Evolutionary conservation across 441 rosid species (phyloP).

Genomic region (Cnidoscolus chayamansa): DNA sequence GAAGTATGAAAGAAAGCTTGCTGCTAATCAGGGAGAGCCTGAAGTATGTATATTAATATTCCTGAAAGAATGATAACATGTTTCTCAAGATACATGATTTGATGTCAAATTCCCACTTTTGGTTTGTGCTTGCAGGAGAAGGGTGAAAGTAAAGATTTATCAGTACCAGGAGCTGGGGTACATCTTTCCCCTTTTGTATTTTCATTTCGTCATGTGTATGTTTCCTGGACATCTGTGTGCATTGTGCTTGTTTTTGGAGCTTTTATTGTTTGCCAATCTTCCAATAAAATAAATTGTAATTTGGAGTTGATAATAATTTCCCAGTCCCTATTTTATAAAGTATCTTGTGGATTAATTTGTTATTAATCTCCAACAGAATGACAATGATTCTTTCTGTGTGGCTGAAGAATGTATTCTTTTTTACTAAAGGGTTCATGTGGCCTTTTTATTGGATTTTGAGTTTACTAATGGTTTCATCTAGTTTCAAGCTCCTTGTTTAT

Average conservation of each 20-base stretch:
- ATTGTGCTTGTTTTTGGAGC: conserved; percentile 5
- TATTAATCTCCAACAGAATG: not conserved
- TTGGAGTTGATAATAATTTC: conserved; percentile 12
- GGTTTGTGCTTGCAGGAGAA: conserved; percentile 56
- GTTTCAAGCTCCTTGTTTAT: conserved; percentile 14
- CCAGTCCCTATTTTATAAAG: not conserved
- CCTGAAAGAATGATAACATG: not conserved
- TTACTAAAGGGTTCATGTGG: not conserved
- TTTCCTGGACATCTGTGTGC: not conserved
- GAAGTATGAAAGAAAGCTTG: conserved; percentile 93
- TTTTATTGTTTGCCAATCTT: not conserved
- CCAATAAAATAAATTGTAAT: not conserved
- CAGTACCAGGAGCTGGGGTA: conserved; percentile 99
- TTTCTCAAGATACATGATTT: not conserved
- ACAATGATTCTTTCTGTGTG: not conserved
- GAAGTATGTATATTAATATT: conserved; percentile 44
- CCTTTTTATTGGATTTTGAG: not conserved
- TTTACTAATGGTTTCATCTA: conserved; percentile 9
- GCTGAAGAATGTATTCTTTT: not conserved
- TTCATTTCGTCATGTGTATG: conserved; percentile 10
- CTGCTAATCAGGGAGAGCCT: conserved; percentile 68
- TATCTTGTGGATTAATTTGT: not conserved
- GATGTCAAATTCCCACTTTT: conserved; percentile 22
- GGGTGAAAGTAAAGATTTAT: conserved; percentile 64
- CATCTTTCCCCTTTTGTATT: conserved; percentile 5